A percentile compares a stretch with the other conserved stretches of the same genome.
These are phyloP conservation scores for Bretziella fagacearum DNA, from an alignment of 2,329 filamentous ascomycete genomes.

Conservation along the genomic window DNA sequence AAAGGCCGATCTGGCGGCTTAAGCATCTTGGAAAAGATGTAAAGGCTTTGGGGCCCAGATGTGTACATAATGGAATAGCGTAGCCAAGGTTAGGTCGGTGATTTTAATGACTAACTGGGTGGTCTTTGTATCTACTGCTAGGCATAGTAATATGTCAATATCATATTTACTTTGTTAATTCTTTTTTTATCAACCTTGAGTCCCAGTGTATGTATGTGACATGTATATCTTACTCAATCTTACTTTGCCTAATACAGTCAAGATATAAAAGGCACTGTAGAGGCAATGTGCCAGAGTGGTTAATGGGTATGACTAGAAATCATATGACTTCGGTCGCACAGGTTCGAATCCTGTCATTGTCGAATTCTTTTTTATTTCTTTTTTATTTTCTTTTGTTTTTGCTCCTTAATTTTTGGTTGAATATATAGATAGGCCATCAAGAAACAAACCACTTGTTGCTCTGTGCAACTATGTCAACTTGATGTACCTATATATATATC, in stretches of 20 bases:
- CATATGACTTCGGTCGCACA: conserved; percentile 12
- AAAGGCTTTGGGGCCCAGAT: too few relatives aligned
- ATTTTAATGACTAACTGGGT: too few relatives aligned
- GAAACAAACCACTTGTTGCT: not conserved
- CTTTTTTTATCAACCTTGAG: not conserved
- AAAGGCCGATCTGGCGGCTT: conserved; percentile 3
- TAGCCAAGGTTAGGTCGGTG: too few relatives aligned
- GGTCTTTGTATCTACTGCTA: too few relatives aligned
- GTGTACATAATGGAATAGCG: not conserved
- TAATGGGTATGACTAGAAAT: conserved; percentile 14
- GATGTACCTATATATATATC: too few relatives aligned
- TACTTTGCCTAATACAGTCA: too few relatives aligned
- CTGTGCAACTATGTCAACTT: not conserved
- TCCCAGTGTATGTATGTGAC: not conserved
- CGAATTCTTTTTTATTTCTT: not conserved
- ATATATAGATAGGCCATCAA: not conserved
- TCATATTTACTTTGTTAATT: not conserved
- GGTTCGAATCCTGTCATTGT: conserved; percentile 13
- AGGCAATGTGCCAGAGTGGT: conserved; percentile 13
- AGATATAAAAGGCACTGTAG: not conserved
- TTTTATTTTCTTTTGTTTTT: not conserved
- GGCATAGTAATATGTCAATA: not conserved
- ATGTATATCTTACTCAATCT: not conserved
- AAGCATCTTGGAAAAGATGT: not conserved
- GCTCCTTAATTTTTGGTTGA: not conserved